Base-by-base conservation (phyloP, 495 filamentous ascomycete genomes). In the Penicillium macrosclerotiorum region DNA sequence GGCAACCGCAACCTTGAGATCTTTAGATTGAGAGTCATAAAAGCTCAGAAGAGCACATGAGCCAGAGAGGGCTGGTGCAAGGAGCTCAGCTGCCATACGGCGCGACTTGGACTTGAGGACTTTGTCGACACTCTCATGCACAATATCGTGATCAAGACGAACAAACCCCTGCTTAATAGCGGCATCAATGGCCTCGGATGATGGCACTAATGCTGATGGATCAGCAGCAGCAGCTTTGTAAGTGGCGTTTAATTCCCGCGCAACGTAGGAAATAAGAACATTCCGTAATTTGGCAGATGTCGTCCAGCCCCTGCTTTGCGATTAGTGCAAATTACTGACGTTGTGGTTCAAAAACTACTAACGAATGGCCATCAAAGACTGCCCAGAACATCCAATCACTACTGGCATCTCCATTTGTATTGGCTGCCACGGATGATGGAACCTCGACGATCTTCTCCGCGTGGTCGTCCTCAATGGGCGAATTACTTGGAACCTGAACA, bases 371-470 rank as follows among this genome's bases (percentile, higher is more conserved):
- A 62, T 99, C 93, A 68, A 95, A 99, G 9, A 99, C 90, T 29
- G 89, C 92, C 94, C 94, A 99, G 63, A 99, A 99, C 89, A 96
- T 97, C 93, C 93, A 99, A 60, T 99, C 93, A 47, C 79, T 89
- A 33, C 70, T 81, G n/a, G 72, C 40, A 4, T 71, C 64, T 24
- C 76, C 77, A 49, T 75, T 72, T 24, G 70, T 62, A 22, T 73
- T 65, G 8, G 73, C 71, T 16, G 78, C 73, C 27, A 79, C 71
- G 40, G 64, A 72, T 19, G 78, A 66, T 2, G 87, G 83, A 9
- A 96, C 78, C 68, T 98, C 90, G 30, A 97, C 87, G 48, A 97
- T 94, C 78, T 95, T 94, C 71, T 97, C 94, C 23, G 86, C 83
- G 62, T 99, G 93, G 60, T 99, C 93, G 59, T 99, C 93, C 68